phyloP scores from a whole-genome alignment of 2,329 filamentous ascomycete species.

The Verticillium longisporum region DNA sequence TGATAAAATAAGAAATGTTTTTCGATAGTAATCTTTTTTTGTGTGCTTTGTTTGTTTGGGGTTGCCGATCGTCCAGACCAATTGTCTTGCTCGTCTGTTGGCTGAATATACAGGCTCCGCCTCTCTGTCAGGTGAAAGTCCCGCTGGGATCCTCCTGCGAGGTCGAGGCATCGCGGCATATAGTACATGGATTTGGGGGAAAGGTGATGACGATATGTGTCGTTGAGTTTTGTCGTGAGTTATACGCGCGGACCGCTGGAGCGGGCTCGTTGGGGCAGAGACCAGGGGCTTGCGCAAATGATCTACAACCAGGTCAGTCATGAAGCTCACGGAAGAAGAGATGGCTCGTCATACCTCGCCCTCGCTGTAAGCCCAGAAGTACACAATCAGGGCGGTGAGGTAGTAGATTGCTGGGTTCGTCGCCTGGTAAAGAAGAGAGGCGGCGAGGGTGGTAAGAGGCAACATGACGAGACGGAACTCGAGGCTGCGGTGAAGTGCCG shows the following conservation, averaged over 20 bases:
- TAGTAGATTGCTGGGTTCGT: slow-evolving; percentile 94
- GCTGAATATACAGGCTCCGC: not conserved
- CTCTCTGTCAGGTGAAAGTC: not conserved
- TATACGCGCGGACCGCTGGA: slow-evolving; percentile 11
- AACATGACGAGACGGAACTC: slow-evolving; percentile 78
- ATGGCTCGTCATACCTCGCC: slow-evolving; percentile 66
- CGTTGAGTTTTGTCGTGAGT: not conserved
- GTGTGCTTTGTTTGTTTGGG: not conserved
- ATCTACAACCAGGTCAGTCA: not conserved
- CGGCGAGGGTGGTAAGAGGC: slow-evolving; percentile 68
- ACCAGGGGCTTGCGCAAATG: slow-evolving; percentile 54
- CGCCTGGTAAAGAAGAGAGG: slow-evolving; percentile 79
- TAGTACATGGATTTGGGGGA: not conserved
- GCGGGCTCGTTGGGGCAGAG: slow-evolving; percentile 50
- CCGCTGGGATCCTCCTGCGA: not conserved
- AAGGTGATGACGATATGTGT: not conserved
- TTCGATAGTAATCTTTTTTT: not conserved
- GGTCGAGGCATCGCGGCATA: not conserved
- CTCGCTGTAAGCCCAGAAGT: slow-evolving; percentile 96
- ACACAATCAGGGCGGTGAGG: slow-evolving; percentile 73
- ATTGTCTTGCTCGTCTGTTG: slow-evolving; percentile 1
- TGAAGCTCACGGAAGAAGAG: not conserved
- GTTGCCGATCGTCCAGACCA: not conserved
- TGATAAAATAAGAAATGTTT: slow-evolving; percentile 2
- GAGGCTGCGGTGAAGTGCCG: slow-evolving; percentile 75